Percentiles rank a stretch among this genome's conserved stretches.
phyloP scores from a whole-genome alignment of 441 rosid species.

The Euphorbia celastroides region DNA sequence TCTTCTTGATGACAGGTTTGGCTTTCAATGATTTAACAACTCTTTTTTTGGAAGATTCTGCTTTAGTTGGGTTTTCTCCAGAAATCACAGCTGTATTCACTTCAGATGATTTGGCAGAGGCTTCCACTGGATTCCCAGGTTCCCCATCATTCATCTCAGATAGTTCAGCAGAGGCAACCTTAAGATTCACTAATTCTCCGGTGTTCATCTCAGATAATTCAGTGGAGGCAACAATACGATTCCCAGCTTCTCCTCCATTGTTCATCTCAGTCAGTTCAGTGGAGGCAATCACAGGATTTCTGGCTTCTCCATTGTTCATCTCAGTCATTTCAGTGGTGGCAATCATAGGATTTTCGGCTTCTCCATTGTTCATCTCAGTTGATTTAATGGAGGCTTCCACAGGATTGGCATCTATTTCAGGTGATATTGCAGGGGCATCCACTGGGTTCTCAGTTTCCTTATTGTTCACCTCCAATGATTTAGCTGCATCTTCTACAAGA shows the following conservation, averaged over 20 bases:
- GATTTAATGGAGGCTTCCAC: neutral
- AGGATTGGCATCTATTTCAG: neutral
- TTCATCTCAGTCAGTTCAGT: neutral
- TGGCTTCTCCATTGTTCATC: conserved; percentile 9
- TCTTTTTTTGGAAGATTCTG: conserved; percentile 32
- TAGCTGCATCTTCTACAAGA: neutral
- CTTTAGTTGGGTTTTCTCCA: conserved; percentile 18
- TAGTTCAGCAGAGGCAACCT: conserved; percentile 1
- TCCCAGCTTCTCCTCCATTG: too few relatives aligned
- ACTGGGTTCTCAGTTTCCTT: conserved; percentile 5
- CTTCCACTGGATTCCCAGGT: conserved; percentile 10
- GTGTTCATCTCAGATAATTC: neutral
- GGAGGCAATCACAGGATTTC: neutral
- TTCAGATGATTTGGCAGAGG: neutral
- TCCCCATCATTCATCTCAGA: conserved; percentile 1
- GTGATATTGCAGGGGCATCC: neutral
- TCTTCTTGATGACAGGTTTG: conserved; percentile 35
- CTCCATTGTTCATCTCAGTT: neutral
- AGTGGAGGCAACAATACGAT: too few relatives aligned
- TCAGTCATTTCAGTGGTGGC: conserved; percentile 3
- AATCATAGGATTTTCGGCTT: conserved; percentile 3
- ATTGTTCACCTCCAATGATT: neutral
- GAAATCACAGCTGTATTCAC: neutral
- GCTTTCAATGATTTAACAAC: conserved; percentile 29
- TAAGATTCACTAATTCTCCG: conserved; percentile 5